Evolutionary conservation across 1,284 basidiomycete species (phyloP).

Genomic region (Trichosporon sp.): DNA sequence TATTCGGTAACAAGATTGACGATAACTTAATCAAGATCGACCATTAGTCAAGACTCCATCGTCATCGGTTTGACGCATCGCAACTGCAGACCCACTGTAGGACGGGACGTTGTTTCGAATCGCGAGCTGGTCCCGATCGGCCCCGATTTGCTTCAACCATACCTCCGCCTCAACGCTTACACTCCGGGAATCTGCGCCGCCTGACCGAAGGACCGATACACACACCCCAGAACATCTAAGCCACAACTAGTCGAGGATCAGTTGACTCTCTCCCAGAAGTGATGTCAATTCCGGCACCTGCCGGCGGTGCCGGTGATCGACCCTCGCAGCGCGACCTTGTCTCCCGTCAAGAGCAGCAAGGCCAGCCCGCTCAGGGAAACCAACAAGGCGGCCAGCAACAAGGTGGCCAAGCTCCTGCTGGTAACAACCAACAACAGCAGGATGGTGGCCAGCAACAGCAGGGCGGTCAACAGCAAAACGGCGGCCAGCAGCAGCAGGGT

Average conservation of each 20-base stretch:
- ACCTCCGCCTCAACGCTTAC: background rate
- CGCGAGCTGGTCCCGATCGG: background rate
- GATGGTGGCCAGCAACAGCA: background rate
- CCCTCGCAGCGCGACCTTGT: background rate
- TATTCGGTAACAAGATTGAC: background rate
- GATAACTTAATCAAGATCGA: background rate
- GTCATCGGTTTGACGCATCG: background rate
- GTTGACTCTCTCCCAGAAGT: background rate
- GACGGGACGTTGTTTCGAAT: background rate
- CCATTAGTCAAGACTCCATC: background rate
- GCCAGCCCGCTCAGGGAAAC: background rate
- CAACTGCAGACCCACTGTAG: background rate
- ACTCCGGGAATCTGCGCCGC: background rate
- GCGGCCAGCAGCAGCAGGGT: background rate
- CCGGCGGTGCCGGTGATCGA: constrained; percentile 3
- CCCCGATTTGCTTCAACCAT: background rate
- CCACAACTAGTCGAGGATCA: background rate
- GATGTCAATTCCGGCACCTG: constrained; percentile 1
- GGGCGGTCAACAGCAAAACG: background rate
- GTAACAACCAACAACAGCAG: background rate
- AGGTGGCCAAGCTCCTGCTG: background rate
- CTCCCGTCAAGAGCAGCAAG: background rate
- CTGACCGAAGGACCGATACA: background rate
- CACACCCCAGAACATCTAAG: background rate
- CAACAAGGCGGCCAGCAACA: background rate